Percentiles rank a stretch among this genome's conserved stretches.
phyloP scores from a whole-genome alignment of 2,329 filamentous ascomycete genomes.

The Septoria linicola region DNA sequence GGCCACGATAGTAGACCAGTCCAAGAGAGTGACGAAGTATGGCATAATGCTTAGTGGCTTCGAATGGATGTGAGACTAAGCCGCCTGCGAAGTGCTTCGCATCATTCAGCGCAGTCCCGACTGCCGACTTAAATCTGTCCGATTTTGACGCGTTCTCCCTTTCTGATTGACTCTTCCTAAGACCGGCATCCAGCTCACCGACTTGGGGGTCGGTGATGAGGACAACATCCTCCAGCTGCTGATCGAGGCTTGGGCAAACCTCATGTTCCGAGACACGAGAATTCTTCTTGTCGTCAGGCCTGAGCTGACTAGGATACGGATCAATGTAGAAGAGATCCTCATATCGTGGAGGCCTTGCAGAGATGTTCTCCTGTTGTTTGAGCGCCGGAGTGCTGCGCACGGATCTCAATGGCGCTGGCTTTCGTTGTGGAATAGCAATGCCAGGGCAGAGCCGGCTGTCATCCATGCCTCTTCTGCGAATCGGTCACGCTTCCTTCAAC shows the following conservation, averaged over 20 bases:
- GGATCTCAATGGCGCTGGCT: slow-evolving; percentile 5
- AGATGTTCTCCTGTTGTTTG: background rate
- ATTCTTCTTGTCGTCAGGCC: background rate
- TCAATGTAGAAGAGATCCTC: slow-evolving; percentile 5
- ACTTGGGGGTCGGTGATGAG: background rate
- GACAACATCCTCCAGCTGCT: slow-evolving; percentile 9
- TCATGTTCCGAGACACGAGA: background rate
- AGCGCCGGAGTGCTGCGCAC: slow-evolving; percentile 9
- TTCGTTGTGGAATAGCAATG: background rate
- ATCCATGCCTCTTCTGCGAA: background rate
- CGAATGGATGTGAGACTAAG: slow-evolving; percentile 16
- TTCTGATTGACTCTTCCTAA: background rate
- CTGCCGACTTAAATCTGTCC: slow-evolving; percentile 7
- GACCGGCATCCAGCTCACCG: background rate
- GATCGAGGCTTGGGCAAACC: slow-evolving; percentile 1
- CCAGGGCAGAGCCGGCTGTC: background rate
- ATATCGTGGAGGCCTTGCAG: background rate
- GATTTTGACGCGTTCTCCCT: background rate
- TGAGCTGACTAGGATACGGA: background rate
- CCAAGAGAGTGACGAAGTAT: slow-evolving; percentile 18
- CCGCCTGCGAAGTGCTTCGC: slow-evolving; percentile 16
- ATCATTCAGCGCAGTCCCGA: slow-evolving; percentile 6
- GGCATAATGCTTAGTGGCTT: slow-evolving; percentile 15
- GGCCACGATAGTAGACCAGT: slow-evolving; percentile 46
- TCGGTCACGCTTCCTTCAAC: too few relatives aligned